Conservation (phyloP, 257 asterid genomes). For the Henckelia pumila region DNA sequence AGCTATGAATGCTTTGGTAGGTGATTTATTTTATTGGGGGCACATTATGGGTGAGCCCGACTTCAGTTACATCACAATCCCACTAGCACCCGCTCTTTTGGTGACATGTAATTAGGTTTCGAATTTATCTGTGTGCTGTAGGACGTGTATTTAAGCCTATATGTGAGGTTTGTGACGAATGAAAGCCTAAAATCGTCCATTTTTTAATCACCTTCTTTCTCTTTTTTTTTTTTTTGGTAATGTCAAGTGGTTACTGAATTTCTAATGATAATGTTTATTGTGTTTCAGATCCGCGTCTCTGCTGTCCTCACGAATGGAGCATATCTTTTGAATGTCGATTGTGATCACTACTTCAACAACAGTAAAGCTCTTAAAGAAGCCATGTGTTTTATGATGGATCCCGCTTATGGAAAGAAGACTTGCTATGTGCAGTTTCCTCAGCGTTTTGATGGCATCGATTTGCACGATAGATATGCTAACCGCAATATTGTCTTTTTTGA, state of each 20-base stretch:
- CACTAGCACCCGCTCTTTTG: neutral
- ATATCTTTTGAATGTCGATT: slow-evolving; percentile 62
- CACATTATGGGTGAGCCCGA: neutral
- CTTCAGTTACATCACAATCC: neutral
- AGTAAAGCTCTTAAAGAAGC: slow-evolving; percentile 72
- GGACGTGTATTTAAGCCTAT: neutral
- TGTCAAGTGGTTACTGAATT: neutral
- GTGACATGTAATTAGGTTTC: neutral
- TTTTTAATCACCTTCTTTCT: neutral
- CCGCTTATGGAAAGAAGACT: slow-evolving; percentile 57
- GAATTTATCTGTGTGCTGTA: neutral
- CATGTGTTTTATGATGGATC: slow-evolving; percentile 75
- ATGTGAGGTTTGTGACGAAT: neutral
- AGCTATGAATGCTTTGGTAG: slow-evolving; percentile 85
- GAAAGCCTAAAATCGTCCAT: neutral
- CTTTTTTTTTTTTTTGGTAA: neutral
- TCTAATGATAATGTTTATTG: neutral
- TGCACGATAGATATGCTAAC: slow-evolving; percentile 73
- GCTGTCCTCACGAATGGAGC: slow-evolving; percentile 78
- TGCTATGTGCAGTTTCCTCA: slow-evolving; percentile 75
- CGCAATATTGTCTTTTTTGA: slow-evolving; percentile 54
- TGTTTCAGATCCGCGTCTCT: slow-evolving; percentile 65
- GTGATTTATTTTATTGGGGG: slow-evolving; percentile 21
- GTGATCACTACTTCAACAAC: slow-evolving; percentile 56
- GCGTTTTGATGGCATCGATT: slow-evolving; percentile 76